These are phyloP conservation scores for Panicum hallii DNA, from an alignment of 202 grass and related monocot genomes.

Conservation along the genomic window DNA sequence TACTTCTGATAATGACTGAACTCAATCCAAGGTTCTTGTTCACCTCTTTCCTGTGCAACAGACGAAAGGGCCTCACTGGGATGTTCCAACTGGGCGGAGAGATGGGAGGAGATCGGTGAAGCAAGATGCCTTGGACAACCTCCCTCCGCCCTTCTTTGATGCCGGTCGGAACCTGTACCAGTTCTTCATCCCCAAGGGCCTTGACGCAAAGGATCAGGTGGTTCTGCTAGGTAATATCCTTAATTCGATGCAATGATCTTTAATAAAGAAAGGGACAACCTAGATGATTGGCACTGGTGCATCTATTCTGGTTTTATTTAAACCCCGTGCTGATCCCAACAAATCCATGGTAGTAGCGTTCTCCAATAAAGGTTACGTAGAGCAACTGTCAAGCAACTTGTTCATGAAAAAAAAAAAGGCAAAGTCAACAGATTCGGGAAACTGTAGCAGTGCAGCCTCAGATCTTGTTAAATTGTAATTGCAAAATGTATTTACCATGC, in stretches of 20 bases:
- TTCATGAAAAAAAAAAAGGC: conserved; percentile 1
- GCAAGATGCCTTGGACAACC: conserved; percentile 58
- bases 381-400: conserved; percentile 31
- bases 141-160: conserved; percentile 61
- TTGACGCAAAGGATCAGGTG: conserved; percentile 84
- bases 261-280: neutral
- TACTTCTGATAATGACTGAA: conserved; percentile 10
- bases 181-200: conserved; percentile 72
- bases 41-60: conserved; percentile 43
- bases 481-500: neutral
- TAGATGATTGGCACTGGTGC: conserved; percentile 11
- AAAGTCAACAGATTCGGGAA: conserved; percentile 25
- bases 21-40: neutral
- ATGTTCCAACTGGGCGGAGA: conserved; percentile 74
- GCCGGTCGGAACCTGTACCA: conserved; percentile 61
- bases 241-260: conserved; percentile 15
- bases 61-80: conserved; percentile 81
- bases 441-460: neutral
- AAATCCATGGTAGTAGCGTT: conserved; percentile 20
- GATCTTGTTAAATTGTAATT: neutral
- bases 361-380: conserved; percentile 47
- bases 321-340: conserved; percentile 33
- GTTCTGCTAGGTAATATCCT: conserved; percentile 83
- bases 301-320: conserved; percentile 4
- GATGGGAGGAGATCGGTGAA: conserved; percentile 66